Evolutionary conservation across 495 filamentous ascomycete genomes (phyloP).

Genomic region (Emericellopsis terricola): DNA sequence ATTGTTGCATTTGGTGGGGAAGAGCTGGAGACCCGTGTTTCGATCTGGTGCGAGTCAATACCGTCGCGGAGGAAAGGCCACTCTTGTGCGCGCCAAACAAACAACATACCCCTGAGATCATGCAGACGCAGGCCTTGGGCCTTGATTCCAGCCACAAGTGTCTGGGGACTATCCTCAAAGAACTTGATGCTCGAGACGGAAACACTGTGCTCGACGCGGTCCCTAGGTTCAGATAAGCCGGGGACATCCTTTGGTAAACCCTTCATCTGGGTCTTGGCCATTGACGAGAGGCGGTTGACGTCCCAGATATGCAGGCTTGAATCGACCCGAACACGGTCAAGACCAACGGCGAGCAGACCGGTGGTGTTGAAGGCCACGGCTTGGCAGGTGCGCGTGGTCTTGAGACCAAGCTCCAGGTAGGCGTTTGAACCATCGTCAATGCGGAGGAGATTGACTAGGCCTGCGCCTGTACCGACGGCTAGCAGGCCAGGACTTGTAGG

Average conservation of each 20-base stretch:
- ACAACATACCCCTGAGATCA: slow-evolving; percentile 58
- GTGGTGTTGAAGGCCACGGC: slow-evolving; percentile 73
- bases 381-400: slow-evolving; percentile 77
- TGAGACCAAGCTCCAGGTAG: slow-evolving; percentile 56
- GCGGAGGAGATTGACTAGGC: slow-evolving; percentile 65
- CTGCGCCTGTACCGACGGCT: slow-evolving; percentile 68
- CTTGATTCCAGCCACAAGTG: slow-evolving; percentile 66
- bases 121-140: slow-evolving; percentile 78
- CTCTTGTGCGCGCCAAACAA: slow-evolving; percentile 1
- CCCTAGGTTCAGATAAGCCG: slow-evolving; percentile 37
- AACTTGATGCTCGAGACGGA: slow-evolving; percentile 84
- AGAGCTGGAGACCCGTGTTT: slow-evolving; percentile 33
- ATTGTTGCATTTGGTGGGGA: slow-evolving; percentile 70
- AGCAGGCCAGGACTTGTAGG: slow-evolving; percentile 48
- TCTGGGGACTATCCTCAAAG: slow-evolving; percentile 69
- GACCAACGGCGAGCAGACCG: slow-evolving; percentile 64
- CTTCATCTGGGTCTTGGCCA: slow-evolving; percentile 15
- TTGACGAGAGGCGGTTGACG: slow-evolving; percentile 43
- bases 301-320: slow-evolving; percentile 91
- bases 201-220: slow-evolving; percentile 65
- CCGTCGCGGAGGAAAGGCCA: slow-evolving; percentile 1
- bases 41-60: slow-evolving; percentile 22
- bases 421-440: slow-evolving; percentile 48
- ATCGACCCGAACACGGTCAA: slow-evolving; percentile 86
- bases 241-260: slow-evolving; percentile 18